A percentile compares a stretch with the other conserved stretches of the same genome.
phyloP scores from a whole-genome alignment of 139 green algal genomes.

The Chlamydomonas incerta region DNA sequence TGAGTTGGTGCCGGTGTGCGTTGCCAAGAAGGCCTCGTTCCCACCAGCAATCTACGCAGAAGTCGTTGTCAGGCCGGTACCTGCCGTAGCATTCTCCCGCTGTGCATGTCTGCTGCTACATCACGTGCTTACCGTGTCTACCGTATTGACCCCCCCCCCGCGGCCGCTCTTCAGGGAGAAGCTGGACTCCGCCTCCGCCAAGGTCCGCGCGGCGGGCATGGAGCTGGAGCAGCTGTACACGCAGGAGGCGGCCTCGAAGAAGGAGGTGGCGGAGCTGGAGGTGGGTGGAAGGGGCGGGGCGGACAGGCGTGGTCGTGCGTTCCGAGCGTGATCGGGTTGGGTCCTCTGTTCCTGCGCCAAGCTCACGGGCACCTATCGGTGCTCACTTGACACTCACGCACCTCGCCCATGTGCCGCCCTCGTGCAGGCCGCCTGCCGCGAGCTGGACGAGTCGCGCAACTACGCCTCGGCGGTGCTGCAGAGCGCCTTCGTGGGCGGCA shows the following conservation, averaged over 20 bases:
- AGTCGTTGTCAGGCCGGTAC: too few relatives aligned
- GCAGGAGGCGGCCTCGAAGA: background rate
- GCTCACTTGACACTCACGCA: too few relatives aligned
- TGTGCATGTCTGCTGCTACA: background rate
- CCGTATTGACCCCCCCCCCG: too few relatives aligned
- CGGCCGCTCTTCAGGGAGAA: background rate
- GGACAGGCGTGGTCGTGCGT: too few relatives aligned
- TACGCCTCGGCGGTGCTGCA: conserved; percentile 3
- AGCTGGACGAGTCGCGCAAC: background rate
- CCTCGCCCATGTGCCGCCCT: background rate
- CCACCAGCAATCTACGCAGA: too few relatives aligned
- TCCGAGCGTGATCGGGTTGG: too few relatives aligned
- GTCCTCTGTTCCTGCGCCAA: too few relatives aligned
- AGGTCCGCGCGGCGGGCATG: background rate
- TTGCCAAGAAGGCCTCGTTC: too few relatives aligned
- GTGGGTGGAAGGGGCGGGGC: too few relatives aligned
- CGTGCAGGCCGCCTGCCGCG: background rate
- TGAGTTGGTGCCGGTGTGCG: background rate
- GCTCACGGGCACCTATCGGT: too few relatives aligned
- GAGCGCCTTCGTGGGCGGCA: background rate
- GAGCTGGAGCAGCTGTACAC: background rate
- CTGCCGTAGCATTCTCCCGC: background rate
- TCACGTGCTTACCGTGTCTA: too few relatives aligned
- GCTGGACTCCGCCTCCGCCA: background rate
- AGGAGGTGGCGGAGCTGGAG: background rate